Evolutionary conservation across 345 rosid species (phyloP).

Genomic region (Gossypium mustelinum): DNA sequence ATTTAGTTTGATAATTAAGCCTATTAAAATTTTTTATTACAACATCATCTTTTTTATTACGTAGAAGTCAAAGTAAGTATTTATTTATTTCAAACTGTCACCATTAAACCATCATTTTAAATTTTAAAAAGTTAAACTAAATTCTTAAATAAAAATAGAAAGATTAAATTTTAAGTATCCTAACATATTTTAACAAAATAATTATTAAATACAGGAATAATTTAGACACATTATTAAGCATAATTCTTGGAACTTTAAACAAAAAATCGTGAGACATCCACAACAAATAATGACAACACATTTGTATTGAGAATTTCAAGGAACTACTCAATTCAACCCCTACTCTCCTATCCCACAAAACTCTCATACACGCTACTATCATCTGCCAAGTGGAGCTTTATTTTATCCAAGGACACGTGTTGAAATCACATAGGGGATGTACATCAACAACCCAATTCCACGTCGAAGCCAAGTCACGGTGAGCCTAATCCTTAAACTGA

Average conservation of each 20-base stretch:
- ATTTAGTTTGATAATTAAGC: too few species aligned
- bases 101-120: too few species aligned
- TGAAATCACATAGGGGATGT: neutral
- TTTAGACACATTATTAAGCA: too few species aligned
- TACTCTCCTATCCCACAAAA: neutral
- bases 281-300: too few species aligned
- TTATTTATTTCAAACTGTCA: too few species aligned
- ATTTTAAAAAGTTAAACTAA: too few species aligned
- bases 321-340: neutral
- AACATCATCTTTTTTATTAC: too few species aligned
- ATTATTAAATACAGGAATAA: too few species aligned
- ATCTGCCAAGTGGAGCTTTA: neutral
- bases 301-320: neutral
- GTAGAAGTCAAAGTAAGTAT: rapidly evolving
- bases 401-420: neutral
- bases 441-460: neutral
- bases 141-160: too few species aligned
- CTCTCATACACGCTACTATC: neutral
- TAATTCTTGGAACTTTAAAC: neutral
- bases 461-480: neutral
- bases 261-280: neutral
- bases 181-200: too few species aligned
- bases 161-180: too few species aligned
- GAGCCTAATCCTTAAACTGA: neutral
- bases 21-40: too few species aligned